A percentile compares a stretch with the other conserved stretches of the same genome.
Evolutionary conservation across 768 basidiomycete species (phyloP).

Genomic region (Hydnomerulius pinastri): DNA sequence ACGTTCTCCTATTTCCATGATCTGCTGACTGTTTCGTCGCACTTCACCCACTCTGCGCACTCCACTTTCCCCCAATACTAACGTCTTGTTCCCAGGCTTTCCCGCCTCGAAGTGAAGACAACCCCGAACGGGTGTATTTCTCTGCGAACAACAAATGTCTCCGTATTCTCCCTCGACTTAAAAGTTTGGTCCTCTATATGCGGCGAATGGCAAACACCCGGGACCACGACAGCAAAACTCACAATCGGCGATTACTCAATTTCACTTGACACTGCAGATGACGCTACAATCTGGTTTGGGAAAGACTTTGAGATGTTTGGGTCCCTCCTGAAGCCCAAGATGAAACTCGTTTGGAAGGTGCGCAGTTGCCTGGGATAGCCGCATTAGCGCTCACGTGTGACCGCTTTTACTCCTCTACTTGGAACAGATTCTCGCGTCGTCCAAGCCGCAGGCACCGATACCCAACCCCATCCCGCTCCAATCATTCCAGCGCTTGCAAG

Average conservation of each 20-base stretch:
- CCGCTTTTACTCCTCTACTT: not conserved
- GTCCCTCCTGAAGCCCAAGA: not conserved
- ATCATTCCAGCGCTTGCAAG: conserved; percentile 60
- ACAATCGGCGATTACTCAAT: conserved; percentile 15
- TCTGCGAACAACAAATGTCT: conserved; percentile 27
- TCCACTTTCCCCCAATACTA: too few species aligned
- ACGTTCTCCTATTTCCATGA: too few species aligned
- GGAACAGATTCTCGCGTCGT: conserved; percentile 9
- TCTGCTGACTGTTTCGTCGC: too few species aligned
- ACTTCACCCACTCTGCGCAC: too few species aligned
- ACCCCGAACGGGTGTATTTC: conserved; percentile 5
- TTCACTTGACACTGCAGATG: not conserved
- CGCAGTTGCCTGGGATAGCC: not conserved
- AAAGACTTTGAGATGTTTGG: not conserved
- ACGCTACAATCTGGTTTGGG: conserved; percentile 11
- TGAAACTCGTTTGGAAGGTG: conserved; percentile 26
- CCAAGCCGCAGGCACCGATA: not conserved
- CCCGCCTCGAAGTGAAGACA: conserved; percentile 21
- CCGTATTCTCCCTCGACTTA: conserved; percentile 22
- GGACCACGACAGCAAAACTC: conserved; percentile 1
- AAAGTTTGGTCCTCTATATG: not conserved
- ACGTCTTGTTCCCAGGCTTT: conserved; percentile 10
- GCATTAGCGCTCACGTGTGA: not conserved
- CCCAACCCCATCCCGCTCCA: conserved; percentile 16
- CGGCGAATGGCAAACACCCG: not conserved